Percentiles rank a stretch among this genome's conserved stretches.
phyloP scores from a whole-genome alignment of 257 asterid genomes.

The Penstemon newberryi region DNA sequence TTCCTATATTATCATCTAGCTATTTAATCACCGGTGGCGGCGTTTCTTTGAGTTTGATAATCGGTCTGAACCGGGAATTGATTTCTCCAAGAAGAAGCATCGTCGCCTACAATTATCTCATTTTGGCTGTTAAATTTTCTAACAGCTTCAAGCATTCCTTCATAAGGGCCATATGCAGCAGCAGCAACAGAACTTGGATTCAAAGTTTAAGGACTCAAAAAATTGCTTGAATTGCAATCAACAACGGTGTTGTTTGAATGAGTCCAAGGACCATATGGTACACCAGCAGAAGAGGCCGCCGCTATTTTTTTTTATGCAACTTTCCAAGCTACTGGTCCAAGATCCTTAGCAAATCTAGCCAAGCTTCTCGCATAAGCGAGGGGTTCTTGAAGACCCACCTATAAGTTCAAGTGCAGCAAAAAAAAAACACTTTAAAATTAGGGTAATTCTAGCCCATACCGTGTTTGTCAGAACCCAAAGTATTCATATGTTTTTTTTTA shows the following conservation, averaged over 20 bases:
- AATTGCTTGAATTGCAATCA: too few relatives aligned
- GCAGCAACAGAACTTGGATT: slow-evolving; percentile 32
- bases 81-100: slow-evolving; percentile 29
- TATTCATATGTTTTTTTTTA: too few relatives aligned
- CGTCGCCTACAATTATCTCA: slow-evolving; percentile 34
- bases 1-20: too few relatives aligned
- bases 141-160: slow-evolving; percentile 58
- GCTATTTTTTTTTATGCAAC: slow-evolving; percentile 67
- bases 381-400: slow-evolving; percentile 80
- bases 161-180: slow-evolving; percentile 36
- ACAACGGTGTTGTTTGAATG: slow-evolving; percentile 34
- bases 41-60: slow-evolving; percentile 49
- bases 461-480: too few relatives aligned
- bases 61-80: slow-evolving; percentile 40
- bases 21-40: slow-evolving; percentile 1
- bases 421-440: not conserved
- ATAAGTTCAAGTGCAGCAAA: slow-evolving; percentile 23
- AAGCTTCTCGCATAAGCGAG: slow-evolving; percentile 83
- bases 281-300: slow-evolving; percentile 54
- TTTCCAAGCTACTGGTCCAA: slow-evolving; percentile 88
- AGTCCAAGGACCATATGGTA: slow-evolving; percentile 73
- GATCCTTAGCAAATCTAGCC: slow-evolving; percentile 76
- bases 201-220: slow-evolving; percentile 35
- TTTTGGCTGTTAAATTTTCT: slow-evolving; percentile 59
- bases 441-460: not conserved